These are phyloP conservation scores for Saccharomycopsis javanensis DNA, from an alignment of 805 yeast genomes.

Conservation along the genomic window DNA sequence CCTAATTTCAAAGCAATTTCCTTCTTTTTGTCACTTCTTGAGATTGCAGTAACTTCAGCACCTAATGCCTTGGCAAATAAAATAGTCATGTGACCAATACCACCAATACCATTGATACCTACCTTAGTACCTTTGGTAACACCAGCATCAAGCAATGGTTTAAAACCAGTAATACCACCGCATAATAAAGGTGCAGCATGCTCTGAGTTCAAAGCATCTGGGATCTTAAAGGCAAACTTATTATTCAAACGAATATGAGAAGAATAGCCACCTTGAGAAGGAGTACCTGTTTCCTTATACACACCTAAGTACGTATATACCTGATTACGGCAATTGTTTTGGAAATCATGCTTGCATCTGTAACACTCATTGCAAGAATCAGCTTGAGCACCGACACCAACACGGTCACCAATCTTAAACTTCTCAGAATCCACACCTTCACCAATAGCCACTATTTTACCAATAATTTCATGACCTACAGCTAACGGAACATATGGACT, in stretches of 20 bases:
- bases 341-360: neutral
- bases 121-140: constrained; percentile 34
- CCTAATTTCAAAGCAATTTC: constrained; percentile 32
- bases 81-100: constrained; percentile 54
- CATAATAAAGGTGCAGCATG: constrained; percentile 45
- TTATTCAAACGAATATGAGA: constrained; percentile 35
- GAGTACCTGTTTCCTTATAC: constrained; percentile 21
- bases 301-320: neutral
- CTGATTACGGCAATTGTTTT: neutral
- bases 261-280: constrained; percentile 41
- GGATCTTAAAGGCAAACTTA: constrained; percentile 39
- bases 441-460: constrained; percentile 25
- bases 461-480: constrained; percentile 26
- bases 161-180: constrained; percentile 45
- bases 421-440: constrained; percentile 24
- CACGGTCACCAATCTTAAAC: constrained; percentile 33
- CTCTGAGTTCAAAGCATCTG: constrained; percentile 32
- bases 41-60: constrained; percentile 47
- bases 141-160: constrained; percentile 39
- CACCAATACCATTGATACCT: constrained; percentile 57
- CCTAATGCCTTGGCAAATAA: constrained; percentile 52
- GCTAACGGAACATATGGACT: constrained; percentile 20
- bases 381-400: constrained; percentile 37
- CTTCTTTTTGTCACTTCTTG: constrained; percentile 40
- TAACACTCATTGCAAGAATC: constrained; percentile 23